These are phyloP conservation scores for Penicillium sp. DNA, from an alignment of 2,329 filamentous ascomycete species.

Conservation along the genomic window DNA sequence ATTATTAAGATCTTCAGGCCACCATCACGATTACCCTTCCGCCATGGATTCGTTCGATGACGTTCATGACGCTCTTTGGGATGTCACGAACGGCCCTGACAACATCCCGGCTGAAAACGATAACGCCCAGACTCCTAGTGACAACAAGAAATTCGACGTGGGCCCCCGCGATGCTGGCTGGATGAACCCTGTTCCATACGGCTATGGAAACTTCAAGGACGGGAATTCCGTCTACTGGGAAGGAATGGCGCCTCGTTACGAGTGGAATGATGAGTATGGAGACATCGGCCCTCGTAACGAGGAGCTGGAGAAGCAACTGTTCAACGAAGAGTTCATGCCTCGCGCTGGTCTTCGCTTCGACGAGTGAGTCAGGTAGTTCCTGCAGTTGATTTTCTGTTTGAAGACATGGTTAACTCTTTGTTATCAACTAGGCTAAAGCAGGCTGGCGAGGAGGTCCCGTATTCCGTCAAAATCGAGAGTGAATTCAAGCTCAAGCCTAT, in stretches of 20 bases:
- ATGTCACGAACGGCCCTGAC: neutral
- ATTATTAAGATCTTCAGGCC: neutral
- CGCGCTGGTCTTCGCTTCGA: constrained; percentile 66
- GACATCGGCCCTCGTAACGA: constrained; percentile 76
- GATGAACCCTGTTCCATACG: constrained; percentile 41
- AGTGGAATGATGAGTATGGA: constrained; percentile 83
- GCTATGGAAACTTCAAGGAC: constrained; percentile 41
- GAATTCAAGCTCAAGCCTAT: constrained; percentile 13
- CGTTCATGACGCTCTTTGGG: neutral
- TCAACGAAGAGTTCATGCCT: constrained; percentile 58
- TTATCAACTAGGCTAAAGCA: constrained; percentile 17
- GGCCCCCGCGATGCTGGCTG: constrained; percentile 46
- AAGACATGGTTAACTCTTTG: neutral
- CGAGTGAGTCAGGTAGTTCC: constrained; percentile 52
- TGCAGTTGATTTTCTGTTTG: neutral
- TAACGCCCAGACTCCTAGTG: neutral
- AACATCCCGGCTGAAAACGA: neutral
- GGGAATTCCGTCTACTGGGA: constrained; percentile 51
- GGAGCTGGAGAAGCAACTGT: constrained; percentile 76
- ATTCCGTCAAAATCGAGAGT: constrained; percentile 17
- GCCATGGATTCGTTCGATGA: neutral
- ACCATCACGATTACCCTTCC: neutral
- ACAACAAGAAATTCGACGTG: constrained; percentile 28
- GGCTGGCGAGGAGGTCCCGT: neutral
- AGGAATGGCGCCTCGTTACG: constrained; percentile 68